Evolutionary conservation across 305 asterid genomes (phyloP).

Genomic region (Petunia hybrid): DNA sequence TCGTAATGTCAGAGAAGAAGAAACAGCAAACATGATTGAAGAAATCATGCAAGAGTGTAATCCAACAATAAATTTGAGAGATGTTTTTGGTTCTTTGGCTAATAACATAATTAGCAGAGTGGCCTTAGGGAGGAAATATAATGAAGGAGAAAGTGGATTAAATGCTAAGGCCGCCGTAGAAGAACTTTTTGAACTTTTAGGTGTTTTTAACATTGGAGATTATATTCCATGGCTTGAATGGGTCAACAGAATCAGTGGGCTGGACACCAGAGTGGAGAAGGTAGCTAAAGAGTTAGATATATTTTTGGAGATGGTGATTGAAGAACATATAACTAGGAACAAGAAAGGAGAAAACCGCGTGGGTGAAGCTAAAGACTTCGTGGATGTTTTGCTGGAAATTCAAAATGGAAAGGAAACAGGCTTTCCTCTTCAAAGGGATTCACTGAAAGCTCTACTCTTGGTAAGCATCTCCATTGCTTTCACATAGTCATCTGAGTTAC

Average conservation of each 20-base stretch:
- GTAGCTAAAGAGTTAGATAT: too few relatives aligned
- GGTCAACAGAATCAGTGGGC: neutral
- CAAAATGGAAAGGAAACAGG: too few relatives aligned
- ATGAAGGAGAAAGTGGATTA: slow-evolving; percentile 5
- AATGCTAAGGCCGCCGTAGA: neutral
- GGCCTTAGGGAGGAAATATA: slow-evolving; percentile 43
- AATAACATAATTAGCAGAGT: slow-evolving; percentile 45
- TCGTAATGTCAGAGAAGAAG: slow-evolving; percentile 50
- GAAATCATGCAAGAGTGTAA: slow-evolving; percentile 25
- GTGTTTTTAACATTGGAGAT: slow-evolving; percentile 21
- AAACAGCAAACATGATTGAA: slow-evolving; percentile 43
- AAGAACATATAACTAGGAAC: too few relatives aligned
- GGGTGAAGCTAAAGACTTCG: too few relatives aligned
- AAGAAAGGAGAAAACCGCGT: neutral
- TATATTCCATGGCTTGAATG: slow-evolving; percentile 36
- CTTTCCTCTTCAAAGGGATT: neutral
- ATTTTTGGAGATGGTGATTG: too few relatives aligned
- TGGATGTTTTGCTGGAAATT: too few relatives aligned
- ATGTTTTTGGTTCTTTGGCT: slow-evolving; percentile 30
- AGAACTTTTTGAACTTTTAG: neutral
- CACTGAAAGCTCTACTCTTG: slow-evolving; percentile 27
- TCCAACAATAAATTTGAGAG: slow-evolving; percentile 23
- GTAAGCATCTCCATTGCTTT: slow-evolving; percentile 35
- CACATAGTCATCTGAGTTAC: slow-evolving; percentile 27
- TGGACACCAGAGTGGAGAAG: too few relatives aligned